A percentile compares a stretch with the other conserved stretches of the same genome.
phyloP scores from a whole-genome alignment of 2,329 filamentous ascomycete genomes.

The Zarea fungicola region DNA sequence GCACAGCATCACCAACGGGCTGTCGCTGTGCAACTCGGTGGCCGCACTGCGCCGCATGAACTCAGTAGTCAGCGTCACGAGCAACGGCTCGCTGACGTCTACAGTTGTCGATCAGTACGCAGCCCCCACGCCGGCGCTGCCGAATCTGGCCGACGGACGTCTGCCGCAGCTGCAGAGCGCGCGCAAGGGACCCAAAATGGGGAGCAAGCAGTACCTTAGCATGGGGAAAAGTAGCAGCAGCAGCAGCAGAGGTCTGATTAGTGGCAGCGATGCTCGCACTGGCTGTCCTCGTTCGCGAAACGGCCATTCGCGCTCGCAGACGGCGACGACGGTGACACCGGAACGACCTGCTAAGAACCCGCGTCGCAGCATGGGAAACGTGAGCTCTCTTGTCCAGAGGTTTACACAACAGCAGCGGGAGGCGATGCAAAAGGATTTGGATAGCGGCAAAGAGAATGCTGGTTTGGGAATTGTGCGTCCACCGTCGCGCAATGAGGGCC shows the following conservation, averaged over 20 bases:
- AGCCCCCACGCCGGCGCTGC: slow-evolving; percentile 33
- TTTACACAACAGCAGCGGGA: background rate
- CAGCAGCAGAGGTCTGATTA: slow-evolving; percentile 11
- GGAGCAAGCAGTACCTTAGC: slow-evolving; percentile 42
- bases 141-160: slow-evolving; percentile 32
- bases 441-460: slow-evolving; percentile 7
- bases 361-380: slow-evolving; percentile 11
- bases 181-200: slow-evolving; percentile 29
- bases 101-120: slow-evolving; percentile 18
- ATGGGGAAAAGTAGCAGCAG: slow-evolving; percentile 19
- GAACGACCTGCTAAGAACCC: slow-evolving; percentile 12
- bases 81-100: slow-evolving; percentile 32
- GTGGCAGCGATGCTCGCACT: slow-evolving; percentile 14
- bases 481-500: background rate
- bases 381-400: slow-evolving; percentile 1
- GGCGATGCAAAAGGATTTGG: background rate
- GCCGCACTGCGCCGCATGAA: slow-evolving; percentile 54
- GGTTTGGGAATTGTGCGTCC: slow-evolving; percentile 10
- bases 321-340: background rate
- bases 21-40: slow-evolving; percentile 37
- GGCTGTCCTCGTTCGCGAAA: background rate
- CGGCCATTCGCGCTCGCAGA: background rate
- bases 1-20: slow-evolving; percentile 1
- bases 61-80: slow-evolving; percentile 43
- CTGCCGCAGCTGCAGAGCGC: slow-evolving; percentile 29